These are phyloP conservation scores for Grigorovia humatica DNA, from an alignment of 805 yeast species.

Conservation along the genomic window DNA sequence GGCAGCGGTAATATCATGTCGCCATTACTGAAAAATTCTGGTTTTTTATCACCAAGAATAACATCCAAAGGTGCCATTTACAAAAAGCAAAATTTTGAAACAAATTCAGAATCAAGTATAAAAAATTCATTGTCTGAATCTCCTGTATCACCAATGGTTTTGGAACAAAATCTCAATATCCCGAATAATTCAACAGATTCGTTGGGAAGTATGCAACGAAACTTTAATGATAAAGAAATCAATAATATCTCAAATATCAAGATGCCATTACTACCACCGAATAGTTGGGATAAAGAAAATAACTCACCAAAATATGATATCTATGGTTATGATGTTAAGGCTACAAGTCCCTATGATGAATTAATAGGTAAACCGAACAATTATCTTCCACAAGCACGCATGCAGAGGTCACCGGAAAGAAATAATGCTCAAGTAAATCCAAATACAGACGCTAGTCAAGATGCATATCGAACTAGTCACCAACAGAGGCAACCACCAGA, in stretches of 20 bases:
- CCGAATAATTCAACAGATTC: not conserved
- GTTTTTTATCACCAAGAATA: conserved; percentile 1
- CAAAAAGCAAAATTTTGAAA: not conserved
- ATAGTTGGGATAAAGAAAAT: not conserved
- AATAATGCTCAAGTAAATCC: not conserved
- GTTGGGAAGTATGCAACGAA: not conserved
- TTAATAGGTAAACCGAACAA: not conserved
- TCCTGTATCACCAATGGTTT: conserved; percentile 1
- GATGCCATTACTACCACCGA: not conserved
- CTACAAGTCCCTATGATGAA: not conserved
- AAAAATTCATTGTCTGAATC: not conserved
- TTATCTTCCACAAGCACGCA: not conserved
- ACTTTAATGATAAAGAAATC: not conserved
- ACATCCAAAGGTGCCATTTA: not conserved
- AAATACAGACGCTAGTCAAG: not conserved
- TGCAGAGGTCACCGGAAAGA: not conserved
- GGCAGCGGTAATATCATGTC: conserved; percentile 2
- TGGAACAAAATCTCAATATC: not conserved
- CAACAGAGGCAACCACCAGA: not conserved
- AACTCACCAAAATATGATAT: not conserved
- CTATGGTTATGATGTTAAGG: not conserved
- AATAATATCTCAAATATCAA: not conserved
- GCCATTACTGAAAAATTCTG: conserved; percentile 2
- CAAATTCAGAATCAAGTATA: not conserved
- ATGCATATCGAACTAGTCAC: not conserved